phyloP scores from a whole-genome alignment of 2,329 filamentous ascomycete species.

The Aspergillus latus region DNA sequence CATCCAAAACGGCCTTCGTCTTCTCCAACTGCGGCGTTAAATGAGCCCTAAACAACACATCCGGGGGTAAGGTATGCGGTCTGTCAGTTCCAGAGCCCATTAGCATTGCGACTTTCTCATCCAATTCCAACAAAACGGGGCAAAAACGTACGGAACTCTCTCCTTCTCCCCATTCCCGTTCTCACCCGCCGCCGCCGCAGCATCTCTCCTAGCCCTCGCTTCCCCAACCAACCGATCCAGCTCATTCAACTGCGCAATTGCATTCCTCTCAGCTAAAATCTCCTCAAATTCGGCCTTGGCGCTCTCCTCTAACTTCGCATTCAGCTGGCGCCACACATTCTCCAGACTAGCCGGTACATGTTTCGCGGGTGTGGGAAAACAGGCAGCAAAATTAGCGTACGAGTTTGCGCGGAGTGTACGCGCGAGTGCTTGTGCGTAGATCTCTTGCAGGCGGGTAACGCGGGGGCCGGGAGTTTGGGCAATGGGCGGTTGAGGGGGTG shows the following conservation, averaged over 20 bases:
- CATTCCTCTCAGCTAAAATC: constrained; percentile 57
- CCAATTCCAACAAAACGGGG: neutral
- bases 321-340: constrained; percentile 59
- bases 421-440: constrained; percentile 60
- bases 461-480: constrained; percentile 58
- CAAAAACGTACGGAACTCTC: constrained; percentile 49
- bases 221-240: constrained; percentile 61
- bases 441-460: constrained; percentile 59
- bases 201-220: constrained; percentile 54
- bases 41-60: constrained; percentile 59
- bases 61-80: constrained; percentile 59
- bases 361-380: constrained; percentile 62
- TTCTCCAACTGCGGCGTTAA: constrained; percentile 56
- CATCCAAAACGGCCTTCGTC: constrained; percentile 50
- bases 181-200: constrained; percentile 23
- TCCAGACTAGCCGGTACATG: constrained; percentile 58
- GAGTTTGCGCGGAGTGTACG: constrained; percentile 62
- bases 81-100: constrained; percentile 34
- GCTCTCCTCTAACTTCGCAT: constrained; percentile 57
- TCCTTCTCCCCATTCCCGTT: constrained; percentile 42
- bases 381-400: constrained; percentile 61
- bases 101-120: neutral
- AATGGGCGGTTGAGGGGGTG: constrained; percentile 53
- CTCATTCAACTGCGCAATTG: constrained; percentile 59
- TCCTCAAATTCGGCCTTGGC: constrained; percentile 62